These are phyloP conservation scores for Suaeda aralocaspica DNA, from an alignment of 148 eudicot species.

Conservation along the genomic window DNA sequence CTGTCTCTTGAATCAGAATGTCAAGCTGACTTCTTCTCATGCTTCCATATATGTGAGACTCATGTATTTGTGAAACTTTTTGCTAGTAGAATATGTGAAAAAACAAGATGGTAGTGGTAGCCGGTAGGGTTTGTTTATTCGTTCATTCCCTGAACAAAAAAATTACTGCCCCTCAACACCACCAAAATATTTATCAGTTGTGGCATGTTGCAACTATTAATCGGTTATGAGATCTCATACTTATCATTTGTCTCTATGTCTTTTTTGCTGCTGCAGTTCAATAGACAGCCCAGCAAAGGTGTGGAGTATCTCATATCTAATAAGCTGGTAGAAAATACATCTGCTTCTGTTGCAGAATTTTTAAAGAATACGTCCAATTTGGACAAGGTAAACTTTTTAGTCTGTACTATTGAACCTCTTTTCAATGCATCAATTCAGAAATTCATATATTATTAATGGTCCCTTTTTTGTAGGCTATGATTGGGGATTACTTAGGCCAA, in stretches of 20 bases:
- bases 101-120: background rate
- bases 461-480: conserved; percentile 65
- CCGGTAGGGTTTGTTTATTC: too few species aligned
- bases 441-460: conserved; percentile 9
- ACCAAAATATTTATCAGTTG: background rate
- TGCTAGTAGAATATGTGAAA: background rate
- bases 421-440: background rate
- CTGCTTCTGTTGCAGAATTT: conserved; percentile 87
- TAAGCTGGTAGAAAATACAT: conserved; percentile 80
- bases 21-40: background rate
- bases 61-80: background rate
- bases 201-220: background rate
- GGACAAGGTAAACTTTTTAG: conserved; percentile 62
- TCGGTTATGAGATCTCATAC: conserved; percentile 2
- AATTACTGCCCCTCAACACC: too few species aligned
- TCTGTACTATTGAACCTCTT: background rate
- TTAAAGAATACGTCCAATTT: conserved; percentile 66
- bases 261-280: conserved; percentile 51
- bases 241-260: background rate
- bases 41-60: background rate
- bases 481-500: conserved; percentile 97
- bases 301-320: conserved; percentile 72
- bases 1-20: background rate
- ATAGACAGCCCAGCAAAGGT: conserved; percentile 74
- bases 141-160: too few species aligned